A percentile compares a stretch with the other conserved stretches of the same genome.
phyloP scores from a whole-genome alignment of 345 rosid species.

The Euphorbia tirucalli region DNA sequence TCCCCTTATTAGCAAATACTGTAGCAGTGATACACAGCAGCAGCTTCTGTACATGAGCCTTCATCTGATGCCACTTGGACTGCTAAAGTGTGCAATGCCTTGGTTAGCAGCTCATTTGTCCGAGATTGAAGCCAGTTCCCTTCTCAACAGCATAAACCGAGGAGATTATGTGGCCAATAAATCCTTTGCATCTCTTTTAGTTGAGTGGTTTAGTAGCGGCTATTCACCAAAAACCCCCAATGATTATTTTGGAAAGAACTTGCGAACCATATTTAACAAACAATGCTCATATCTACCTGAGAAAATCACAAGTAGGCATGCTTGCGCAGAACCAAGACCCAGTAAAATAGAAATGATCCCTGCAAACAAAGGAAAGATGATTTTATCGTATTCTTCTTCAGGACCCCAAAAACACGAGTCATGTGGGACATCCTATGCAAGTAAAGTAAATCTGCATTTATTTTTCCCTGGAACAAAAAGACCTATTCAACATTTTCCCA shows the following conservation, averaged over 20 bases:
- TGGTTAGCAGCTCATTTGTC: constrained; percentile 72
- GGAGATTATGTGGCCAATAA: constrained; percentile 32
- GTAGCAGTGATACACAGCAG: constrained; percentile 53
- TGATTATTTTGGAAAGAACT: constrained; percentile 47
- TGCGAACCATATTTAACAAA: constrained; percentile 45
- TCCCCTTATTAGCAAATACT: constrained; percentile 45
- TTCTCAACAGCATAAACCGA: constrained; percentile 44
- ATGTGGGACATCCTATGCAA: constrained; percentile 38
- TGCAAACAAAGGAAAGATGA: constrained; percentile 29
- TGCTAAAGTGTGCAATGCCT: constrained; percentile 59
- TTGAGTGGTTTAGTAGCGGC: constrained; percentile 59
- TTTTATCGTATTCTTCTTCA: constrained; percentile 24
- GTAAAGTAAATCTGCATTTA: constrained; percentile 42
- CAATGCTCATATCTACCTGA: constrained; percentile 37
- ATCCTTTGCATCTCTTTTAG: constrained; percentile 52
- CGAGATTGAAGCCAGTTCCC: constrained; percentile 45
- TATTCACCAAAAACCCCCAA: constrained; percentile 54
- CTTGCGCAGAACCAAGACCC: constrained; percentile 25
- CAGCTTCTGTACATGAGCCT: constrained; percentile 55
- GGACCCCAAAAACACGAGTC: constrained; percentile 23
- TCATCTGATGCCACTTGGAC: constrained; percentile 69
- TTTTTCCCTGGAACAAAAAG: constrained; percentile 35
- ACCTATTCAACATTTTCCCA: constrained; percentile 22
- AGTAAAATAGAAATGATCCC: constrained; percentile 20
- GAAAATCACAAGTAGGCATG: constrained; percentile 26